phyloP scores from a whole-genome alignment of 768 basidiomycete genomes.

The Tubosaeta brunneosetosa region DNA sequence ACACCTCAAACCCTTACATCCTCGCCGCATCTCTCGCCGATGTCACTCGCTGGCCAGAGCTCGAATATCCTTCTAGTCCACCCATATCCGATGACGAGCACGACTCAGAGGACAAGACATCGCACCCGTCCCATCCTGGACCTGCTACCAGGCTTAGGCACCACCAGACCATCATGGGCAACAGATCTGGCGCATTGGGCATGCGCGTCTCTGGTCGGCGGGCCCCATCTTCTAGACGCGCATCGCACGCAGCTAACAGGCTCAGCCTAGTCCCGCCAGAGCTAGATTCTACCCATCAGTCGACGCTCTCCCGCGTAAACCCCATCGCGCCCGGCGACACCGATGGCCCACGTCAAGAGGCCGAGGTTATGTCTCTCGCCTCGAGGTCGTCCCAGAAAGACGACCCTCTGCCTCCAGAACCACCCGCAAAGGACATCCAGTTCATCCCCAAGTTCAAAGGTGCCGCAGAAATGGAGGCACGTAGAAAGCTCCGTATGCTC shows the following conservation, averaged over 20 bases:
- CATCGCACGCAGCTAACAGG: constrained; percentile 26
- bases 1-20: constrained; percentile 80
- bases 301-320: constrained; percentile 10
- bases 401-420: constrained; percentile 22
- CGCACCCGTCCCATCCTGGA: neutral
- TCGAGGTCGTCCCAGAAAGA: constrained; percentile 8
- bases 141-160: constrained; percentile 60
- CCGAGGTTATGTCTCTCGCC: neutral
- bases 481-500: constrained; percentile 61
- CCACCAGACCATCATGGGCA: constrained; percentile 85
- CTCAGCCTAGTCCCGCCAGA: constrained; percentile 6
- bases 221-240: constrained; percentile 47
- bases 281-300: constrained; percentile 5
- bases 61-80: constrained; percentile 65
- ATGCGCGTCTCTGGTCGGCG: constrained; percentile 71
- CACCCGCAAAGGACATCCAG: constrained; percentile 47
- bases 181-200: constrained; percentile 64
- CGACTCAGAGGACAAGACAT: constrained; percentile 34
- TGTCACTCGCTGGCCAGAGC: constrained; percentile 78
- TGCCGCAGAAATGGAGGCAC: constrained; percentile 81
- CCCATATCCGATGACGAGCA: constrained; percentile 68
- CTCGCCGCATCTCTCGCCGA: constrained; percentile 77
- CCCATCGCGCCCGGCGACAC: constrained; percentile 6
- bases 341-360: constrained; percentile 11
- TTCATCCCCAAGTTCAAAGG: constrained; percentile 80